Evolutionary conservation across 768 basidiomycete species (phyloP).

Genomic region (Phylloporus rhodoxanthus): DNA sequence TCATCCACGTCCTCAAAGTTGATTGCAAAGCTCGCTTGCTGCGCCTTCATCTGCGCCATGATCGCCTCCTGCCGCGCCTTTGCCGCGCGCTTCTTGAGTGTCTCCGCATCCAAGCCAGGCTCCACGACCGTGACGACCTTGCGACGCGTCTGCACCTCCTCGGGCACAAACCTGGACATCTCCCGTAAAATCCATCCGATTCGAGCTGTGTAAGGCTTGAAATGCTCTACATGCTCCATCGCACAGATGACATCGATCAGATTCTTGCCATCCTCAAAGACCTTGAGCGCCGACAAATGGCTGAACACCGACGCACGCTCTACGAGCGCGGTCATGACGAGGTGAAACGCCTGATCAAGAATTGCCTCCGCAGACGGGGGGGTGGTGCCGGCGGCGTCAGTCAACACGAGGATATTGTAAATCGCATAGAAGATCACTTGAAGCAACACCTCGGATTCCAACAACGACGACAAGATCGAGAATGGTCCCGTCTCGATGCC

Average conservation of each 20-base stretch:
- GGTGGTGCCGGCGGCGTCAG: slow-evolving; percentile 50
- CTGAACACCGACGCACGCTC: slow-evolving; percentile 63
- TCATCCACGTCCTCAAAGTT: slow-evolving; percentile 75
- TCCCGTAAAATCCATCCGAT: slow-evolving; percentile 69
- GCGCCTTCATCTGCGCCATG: slow-evolving; percentile 92
- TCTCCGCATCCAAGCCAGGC: slow-evolving; percentile 47
- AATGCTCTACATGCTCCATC: slow-evolving; percentile 74
- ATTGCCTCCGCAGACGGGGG: slow-evolving; percentile 84
- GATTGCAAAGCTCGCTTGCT: slow-evolving; percentile 80
- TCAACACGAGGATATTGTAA: slow-evolving; percentile 65
- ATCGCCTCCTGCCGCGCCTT: slow-evolving; percentile 90
- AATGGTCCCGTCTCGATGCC: slow-evolving; percentile 66
- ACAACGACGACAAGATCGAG: slow-evolving; percentile 51
- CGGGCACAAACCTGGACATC: slow-evolving; percentile 51
- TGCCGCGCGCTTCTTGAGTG: slow-evolving; percentile 76
- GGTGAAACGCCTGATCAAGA: slow-evolving; percentile 81
- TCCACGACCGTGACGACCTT: slow-evolving; percentile 35
- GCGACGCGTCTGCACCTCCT: slow-evolving; percentile 50
- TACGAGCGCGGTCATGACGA: slow-evolving; percentile 80
- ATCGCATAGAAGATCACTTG: slow-evolving; percentile 82
- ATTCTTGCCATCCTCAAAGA: slow-evolving; percentile 55
- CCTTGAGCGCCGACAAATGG: slow-evolving; percentile 45
- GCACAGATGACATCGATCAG: slow-evolving; percentile 68
- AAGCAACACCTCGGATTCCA: slow-evolving; percentile 65
- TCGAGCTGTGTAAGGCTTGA: slow-evolving; percentile 64